These are phyloP conservation scores for Plantago ovata DNA, from an alignment of 257 asterid genomes.

Conservation along the genomic window DNA sequence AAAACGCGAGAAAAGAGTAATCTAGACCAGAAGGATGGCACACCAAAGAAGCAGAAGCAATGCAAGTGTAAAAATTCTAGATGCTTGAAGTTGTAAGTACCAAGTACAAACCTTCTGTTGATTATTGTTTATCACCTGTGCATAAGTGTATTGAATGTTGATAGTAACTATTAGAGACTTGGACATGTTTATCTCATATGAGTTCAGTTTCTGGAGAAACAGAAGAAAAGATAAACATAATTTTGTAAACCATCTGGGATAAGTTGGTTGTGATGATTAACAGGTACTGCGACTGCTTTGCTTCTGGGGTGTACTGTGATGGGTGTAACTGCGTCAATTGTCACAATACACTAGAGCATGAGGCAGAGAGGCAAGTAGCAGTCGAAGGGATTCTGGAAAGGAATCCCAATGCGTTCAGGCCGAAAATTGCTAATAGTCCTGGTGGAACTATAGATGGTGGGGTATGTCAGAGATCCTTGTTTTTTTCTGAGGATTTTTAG, in stretches of 20 bases:
- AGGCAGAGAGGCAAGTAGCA: constrained; percentile 47
- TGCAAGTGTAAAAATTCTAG: constrained; percentile 70
- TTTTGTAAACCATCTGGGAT: constrained; percentile 1
- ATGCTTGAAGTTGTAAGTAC: constrained; percentile 73
- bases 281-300: constrained; percentile 84
- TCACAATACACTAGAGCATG: constrained; percentile 43
- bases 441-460: constrained; percentile 36
- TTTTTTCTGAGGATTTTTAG: neutral
- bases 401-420: constrained; percentile 62
- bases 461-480: constrained; percentile 39
- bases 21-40: constrained; percentile 36
- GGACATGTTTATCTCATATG: neutral
- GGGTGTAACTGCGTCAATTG: constrained; percentile 66
- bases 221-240: neutral
- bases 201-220: neutral
- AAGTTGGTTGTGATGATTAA: constrained; percentile 20
- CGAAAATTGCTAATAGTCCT: constrained; percentile 60
- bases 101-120: neutral
- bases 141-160: too few species aligned
- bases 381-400: constrained; percentile 45
- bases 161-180: neutral
- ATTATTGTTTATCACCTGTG: constrained; percentile 2
- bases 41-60: constrained; percentile 68
- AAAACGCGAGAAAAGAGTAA: constrained; percentile 29
- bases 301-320: constrained; percentile 58